Evolutionary conservation across 495 filamentous ascomycete species (phyloP).

Genomic region (Penicillium manginii): DNA sequence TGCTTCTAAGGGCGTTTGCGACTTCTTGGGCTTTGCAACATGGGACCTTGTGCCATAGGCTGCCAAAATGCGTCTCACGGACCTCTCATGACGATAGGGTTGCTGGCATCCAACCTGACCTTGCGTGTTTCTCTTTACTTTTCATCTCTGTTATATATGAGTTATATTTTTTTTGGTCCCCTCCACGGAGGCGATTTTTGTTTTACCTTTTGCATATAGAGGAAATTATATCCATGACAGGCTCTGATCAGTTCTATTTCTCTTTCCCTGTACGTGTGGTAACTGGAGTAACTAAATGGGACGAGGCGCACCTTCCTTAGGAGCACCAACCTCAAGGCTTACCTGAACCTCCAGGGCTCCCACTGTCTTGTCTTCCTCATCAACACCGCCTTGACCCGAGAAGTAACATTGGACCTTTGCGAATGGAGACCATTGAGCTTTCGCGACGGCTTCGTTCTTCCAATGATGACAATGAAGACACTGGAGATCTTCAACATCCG

Average conservation of each 20-base stretch:
- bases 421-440: slow-evolving; percentile 11
- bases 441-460: slow-evolving; percentile 16
- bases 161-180: slow-evolving; percentile 21
- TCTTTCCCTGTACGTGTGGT: background rate
- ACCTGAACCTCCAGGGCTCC: background rate
- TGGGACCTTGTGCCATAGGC: background rate
- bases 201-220: slow-evolving; percentile 32
- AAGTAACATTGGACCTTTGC: background rate
- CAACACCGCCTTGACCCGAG: background rate
- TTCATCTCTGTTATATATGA: slow-evolving; percentile 12
- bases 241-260: slow-evolving; percentile 12
- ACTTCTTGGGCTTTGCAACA: slow-evolving; percentile 20
- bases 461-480: background rate
- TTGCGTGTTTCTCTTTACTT: slow-evolving; percentile 20
- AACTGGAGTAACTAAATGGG: background rate
- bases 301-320: background rate
- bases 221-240: slow-evolving; percentile 21
- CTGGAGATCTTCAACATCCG: background rate
- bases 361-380: background rate
- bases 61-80: slow-evolving; percentile 6
- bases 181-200: slow-evolving; percentile 24
- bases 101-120: slow-evolving; percentile 23
- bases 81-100: slow-evolving; percentile 20
- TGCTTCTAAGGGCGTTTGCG: slow-evolving; percentile 23
- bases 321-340: background rate